Base-by-base conservation (phyloP, 1,139 yeast species). In the Lodderomyces beijingensis region DNA sequence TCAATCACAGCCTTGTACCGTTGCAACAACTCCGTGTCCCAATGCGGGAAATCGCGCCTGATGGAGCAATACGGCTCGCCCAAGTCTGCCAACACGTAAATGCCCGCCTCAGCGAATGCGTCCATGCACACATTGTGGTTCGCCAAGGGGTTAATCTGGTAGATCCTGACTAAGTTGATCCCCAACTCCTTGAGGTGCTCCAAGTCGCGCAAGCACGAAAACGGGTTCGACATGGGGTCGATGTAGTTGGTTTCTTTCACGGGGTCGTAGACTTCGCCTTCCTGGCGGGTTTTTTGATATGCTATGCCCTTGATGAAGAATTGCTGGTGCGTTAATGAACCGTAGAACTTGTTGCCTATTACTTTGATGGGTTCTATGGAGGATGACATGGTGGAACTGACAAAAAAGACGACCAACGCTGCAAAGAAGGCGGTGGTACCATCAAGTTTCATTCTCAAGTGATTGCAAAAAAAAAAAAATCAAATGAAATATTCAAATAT, bases 241-340 rank as follows among this genome's bases (percentile, higher is more conserved):
- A 72, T 62, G 42, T 70, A 75, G 12, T 62, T 62, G 5, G 62
- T 50, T 9, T 57, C 54, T 1, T 40, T 34, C 2, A 42, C 34
- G 9, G 45, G 43, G 20, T 47, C 50, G 27, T 46, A 57, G 7
- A 40, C 34, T 17, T 56, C 63, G 10, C 51, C 56, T 32, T 57
- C 59, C 23, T 59, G 54, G 35, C 68, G 50, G 28, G 66, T 56
- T 27, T 72, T 73, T 45, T 76, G 82, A 43, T 77, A 77, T 1
- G 81, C 79, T 25, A 75, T 68, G 8, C 83, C 83, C 39, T 71
- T 74, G 38, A 76, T 60, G 42, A 67, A 74, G 49, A 75, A 76
- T 51, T 74, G 80, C 17, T 63, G 56, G 1, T 71, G 72, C 10
- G 40, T 18, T 12, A 50, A 54, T 3, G 61, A 41, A 37, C 60